Base-by-base conservation (phyloP, 768 basidiomycete species). In the Auriscalpium vulgare region DNA sequence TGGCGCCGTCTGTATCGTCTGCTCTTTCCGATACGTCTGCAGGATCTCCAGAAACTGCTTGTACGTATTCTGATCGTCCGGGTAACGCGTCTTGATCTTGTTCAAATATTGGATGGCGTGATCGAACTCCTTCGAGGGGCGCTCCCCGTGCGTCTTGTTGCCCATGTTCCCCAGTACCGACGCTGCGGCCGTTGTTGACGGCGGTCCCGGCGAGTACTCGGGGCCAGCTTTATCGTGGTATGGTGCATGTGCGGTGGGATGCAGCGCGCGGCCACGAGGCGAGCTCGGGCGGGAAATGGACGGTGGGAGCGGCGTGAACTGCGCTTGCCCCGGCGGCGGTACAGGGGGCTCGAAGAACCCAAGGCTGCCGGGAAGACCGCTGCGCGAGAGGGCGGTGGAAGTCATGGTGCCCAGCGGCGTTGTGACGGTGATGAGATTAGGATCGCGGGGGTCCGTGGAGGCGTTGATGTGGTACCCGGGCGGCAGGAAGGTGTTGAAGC, bases 81-180 rank as follows among this genome's bases (percentile, higher is more conserved):
- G 72, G 70, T 87, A 98, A 19, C 94, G 85, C 16, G 84, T 85
- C 73, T 98, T 98, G 76, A 99, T 98, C 76, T 95, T 95, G 80
- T 97, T 97, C 64, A 99, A 85, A 69, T 95, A 99, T 64, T 92
- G 85, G 60, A 98, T 98, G 13, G 97, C 97, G 65, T 95, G 87
- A 69, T 88, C 87, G 74, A 93, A 97, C 66, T 97, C 87, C 57
- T 77, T 80, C 10, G 77, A 68, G 11, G 80, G 75, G 59, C 74
- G 72, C 60, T 83, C 82, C 40, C 75, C 71, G 14, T 74, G 68
- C 44, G 76, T 74, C 62, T 74, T 76, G 59, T 75, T 74, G 44
- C 56, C 43, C 63, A 55, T 61, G 51, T 60, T 62, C 47, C 56
- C 59, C 35, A 60, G 56, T 17, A 62, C 59, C 40, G 56, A 60